Evolutionary conservation across 176 grass and related monocot species (phyloP).

Genomic region (Aegilops bicornis): DNA sequence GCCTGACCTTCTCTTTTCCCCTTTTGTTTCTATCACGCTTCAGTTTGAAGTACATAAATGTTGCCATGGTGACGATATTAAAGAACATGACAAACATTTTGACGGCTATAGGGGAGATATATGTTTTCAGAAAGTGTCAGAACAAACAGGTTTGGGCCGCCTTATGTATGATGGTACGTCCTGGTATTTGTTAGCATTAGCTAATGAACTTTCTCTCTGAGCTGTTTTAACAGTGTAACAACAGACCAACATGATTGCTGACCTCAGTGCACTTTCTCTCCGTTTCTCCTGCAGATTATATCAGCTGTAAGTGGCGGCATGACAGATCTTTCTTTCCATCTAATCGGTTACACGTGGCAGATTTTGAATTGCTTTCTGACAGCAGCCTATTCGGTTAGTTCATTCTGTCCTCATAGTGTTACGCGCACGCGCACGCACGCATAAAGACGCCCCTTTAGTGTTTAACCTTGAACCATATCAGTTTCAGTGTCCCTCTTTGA

Average conservation of each 20-base stretch:
- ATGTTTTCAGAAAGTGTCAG: constrained; percentile 72
- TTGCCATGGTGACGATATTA: constrained; percentile 90
- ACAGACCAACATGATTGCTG: neutral
- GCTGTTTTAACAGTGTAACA: neutral
- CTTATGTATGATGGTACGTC: constrained; percentile 73
- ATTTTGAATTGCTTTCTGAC: constrained; percentile 86
- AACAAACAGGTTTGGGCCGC: constrained; percentile 87
- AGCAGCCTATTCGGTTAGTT: constrained; percentile 73
- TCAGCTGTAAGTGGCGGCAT: constrained; percentile 73
- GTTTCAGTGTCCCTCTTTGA: too few species aligned
- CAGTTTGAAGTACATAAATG: constrained; percentile 93
- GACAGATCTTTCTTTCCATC: constrained; percentile 79
- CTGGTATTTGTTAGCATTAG: too few species aligned
- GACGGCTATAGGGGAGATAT: constrained; percentile 73
- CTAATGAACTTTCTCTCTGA: neutral
- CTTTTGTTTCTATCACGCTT: neutral
- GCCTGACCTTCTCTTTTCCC: neutral
- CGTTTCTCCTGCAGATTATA: constrained; percentile 47
- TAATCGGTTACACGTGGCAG: constrained; percentile 78
- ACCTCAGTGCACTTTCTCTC: neutral
- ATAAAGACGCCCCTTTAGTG: too few species aligned
- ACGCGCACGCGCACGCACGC: too few species aligned
- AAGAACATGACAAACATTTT: constrained; percentile 97
- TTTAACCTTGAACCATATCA: too few species aligned
- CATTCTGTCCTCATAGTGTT: too few species aligned